A percentile compares a stretch with the other conserved stretches of the same genome.
Conservation (phyloP, 805 yeast genomes). For the Brettanomyces bruxellensis region DNA sequence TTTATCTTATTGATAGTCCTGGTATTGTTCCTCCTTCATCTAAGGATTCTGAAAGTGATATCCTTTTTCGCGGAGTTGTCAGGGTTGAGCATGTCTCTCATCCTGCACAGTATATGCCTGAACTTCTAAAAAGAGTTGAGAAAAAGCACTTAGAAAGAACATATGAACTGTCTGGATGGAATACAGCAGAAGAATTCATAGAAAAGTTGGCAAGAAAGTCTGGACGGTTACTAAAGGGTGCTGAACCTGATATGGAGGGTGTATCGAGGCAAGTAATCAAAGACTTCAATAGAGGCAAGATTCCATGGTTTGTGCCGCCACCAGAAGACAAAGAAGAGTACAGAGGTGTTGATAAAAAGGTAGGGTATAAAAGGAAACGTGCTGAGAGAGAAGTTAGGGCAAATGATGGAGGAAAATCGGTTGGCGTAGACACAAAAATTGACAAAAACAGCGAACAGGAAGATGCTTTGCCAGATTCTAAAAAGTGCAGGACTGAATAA, state of each 20-base stretch:
- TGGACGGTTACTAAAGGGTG: slow-evolving; percentile 91
- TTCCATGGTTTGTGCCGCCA: slow-evolving; percentile 97
- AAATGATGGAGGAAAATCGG: too few species aligned
- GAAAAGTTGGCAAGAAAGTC: slow-evolving; percentile 88
- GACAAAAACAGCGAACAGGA: too few species aligned
- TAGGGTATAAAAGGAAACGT: slow-evolving; percentile 43
- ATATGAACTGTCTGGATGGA: slow-evolving; percentile 91
- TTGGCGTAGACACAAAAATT: too few species aligned
- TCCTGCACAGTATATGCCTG: slow-evolving; percentile 94
- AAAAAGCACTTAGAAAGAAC: slow-evolving; percentile 89
- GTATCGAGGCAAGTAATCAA: slow-evolving; percentile 84
- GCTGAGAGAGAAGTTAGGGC: slow-evolving; percentile 31
- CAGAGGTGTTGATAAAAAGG: slow-evolving; percentile 50
- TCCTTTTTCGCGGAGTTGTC: slow-evolving; percentile 92
- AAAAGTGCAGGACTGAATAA: too few species aligned
- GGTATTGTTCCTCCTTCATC: slow-evolving; percentile 96
- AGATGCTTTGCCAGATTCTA: too few species aligned
- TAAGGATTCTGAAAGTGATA: slow-evolving; percentile 85
- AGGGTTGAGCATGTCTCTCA: slow-evolving; percentile 95
- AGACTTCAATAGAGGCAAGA: slow-evolving; percentile 94
- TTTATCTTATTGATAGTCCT: slow-evolving; percentile 94
- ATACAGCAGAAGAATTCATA: slow-evolving; percentile 64
- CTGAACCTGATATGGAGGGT: slow-evolving; percentile 94
- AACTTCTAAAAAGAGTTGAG: slow-evolving; percentile 75
- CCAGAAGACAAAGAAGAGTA: slow-evolving; percentile 61